These are phyloP conservation scores for Trichoderma parareesei DNA, from an alignment of 495 filamentous ascomycete species.

Conservation along the genomic window DNA sequence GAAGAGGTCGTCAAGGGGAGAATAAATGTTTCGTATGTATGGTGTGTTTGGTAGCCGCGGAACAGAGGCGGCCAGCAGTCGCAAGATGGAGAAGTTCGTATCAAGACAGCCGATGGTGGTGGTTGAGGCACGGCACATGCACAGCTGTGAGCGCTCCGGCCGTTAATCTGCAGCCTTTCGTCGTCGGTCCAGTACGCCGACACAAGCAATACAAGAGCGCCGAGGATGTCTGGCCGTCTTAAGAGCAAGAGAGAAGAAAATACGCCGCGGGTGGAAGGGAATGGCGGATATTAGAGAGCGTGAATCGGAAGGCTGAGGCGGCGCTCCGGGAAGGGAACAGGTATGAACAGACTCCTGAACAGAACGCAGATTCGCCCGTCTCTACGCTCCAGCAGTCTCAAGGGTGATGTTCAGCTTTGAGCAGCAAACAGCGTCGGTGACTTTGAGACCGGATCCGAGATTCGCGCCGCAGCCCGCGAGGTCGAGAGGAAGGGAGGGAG, in stretches of 20 bases:
- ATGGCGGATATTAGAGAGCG: slow-evolving; percentile 5
- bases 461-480: not conserved
- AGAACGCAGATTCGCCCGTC: not conserved
- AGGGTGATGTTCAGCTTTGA: not conserved
- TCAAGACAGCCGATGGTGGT: not conserved
- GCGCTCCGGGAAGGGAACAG: not conserved
- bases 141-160: not conserved
- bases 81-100: not conserved
- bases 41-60: not conserved
- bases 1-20: not conserved
- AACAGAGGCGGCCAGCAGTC: not conserved
- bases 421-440: not conserved
- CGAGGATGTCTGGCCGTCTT: not conserved
- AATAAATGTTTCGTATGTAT: not conserved
- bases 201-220: not conserved
- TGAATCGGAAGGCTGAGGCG: not conserved
- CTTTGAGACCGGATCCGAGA: not conserved
- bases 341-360: not conserved
- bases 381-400: not conserved
- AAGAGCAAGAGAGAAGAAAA: not conserved
- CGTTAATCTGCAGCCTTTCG: not conserved
- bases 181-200: not conserved
- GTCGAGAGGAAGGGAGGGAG: not conserved
- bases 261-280: not conserved
- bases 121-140: not conserved